Evolutionary conservation across 768 basidiomycete genomes (phyloP), one percentile per base, ranked within the genome.

Genomic region (Dictyophora rubrovolvata): DNA sequence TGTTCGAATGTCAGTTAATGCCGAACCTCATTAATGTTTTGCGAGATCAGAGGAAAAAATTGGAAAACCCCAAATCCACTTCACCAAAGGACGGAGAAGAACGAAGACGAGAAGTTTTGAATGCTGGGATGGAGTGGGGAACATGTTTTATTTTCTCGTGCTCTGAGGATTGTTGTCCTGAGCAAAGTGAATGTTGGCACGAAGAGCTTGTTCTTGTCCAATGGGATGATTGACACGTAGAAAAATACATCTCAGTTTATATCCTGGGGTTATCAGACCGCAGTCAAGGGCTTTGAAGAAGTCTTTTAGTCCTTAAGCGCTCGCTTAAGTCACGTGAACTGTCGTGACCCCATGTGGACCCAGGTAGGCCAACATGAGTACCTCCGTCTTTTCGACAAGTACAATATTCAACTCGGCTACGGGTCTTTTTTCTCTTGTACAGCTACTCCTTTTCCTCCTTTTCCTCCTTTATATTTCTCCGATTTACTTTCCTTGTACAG

Each of bases 1-100:
- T 86, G 20, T 98, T 96, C 69, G 95, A 98, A 69, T 88, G 88
- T 65, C 95, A 98, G 69, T 76, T 97, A 55, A 95, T 94, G 84
- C 95, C 95, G 1, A 91, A 93, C 67, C 73, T 97, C 55, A 93
- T 97, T 69, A 89, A 89, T 54, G 72, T 90, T 14, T 74, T 96
- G 14, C 48, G 49, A 2, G 57, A 21, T 20, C 57, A 59, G 37
- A 51, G 12, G 20, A 14, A 20, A 14, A 64, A 22, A 69, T 65
- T 55, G 61, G 60, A 51, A 71, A 68, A 22, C 21, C 53, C 8
- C 50, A 56, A 6, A 63, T 63, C 53, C 74, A n/a, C 42, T n/a
- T n/a, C 42, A 42, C 42, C 42, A 4, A 73, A 49, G 66, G 79
- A 81, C 8, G 87, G 89, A 49, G 86, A 83, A 65, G 84, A 89